Percentiles rank a stretch among this genome's conserved stretches.
Evolutionary conservation across 1,284 basidiomycete genomes (phyloP).

Genomic region (Ceratobasidium sp.): DNA sequence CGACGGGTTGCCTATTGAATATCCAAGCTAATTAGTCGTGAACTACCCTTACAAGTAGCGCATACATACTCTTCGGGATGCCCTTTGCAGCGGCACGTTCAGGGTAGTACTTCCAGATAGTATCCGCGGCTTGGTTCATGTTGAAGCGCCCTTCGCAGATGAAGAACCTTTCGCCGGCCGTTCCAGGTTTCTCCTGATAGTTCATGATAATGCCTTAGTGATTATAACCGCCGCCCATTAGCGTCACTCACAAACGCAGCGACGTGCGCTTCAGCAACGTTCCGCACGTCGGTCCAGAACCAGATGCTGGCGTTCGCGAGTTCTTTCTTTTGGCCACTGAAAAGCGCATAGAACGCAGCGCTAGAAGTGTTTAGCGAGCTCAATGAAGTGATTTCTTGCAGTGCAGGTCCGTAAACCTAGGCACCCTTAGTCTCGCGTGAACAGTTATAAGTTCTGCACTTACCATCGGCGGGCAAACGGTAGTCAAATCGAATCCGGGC

Average conservation of each 20-base stretch:
- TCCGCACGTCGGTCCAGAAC: slow-evolving; percentile 45
- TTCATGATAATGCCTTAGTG: neutral
- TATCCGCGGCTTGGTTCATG: slow-evolving; percentile 34
- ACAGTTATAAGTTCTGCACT: neutral
- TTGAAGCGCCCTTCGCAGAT: slow-evolving; percentile 45
- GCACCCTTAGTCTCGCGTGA: too few species aligned
- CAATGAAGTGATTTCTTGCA: slow-evolving; percentile 44
- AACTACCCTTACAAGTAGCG: too few species aligned
- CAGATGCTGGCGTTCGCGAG: slow-evolving; percentile 2
- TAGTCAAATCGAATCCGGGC: slow-evolving; percentile 48
- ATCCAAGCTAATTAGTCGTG: neutral
- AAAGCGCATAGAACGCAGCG: slow-evolving; percentile 38
- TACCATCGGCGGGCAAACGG: slow-evolving; percentile 50
- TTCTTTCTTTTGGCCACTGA: slow-evolving; percentile 30
- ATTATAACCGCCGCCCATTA: neutral
- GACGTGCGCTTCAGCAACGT: slow-evolving; percentile 34
- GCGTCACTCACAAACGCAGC: neutral
- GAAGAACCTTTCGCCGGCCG: slow-evolving; percentile 45
- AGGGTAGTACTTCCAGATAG: slow-evolving; percentile 48
- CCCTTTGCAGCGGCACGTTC: slow-evolving; percentile 46
- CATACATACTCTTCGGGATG: slow-evolving; percentile 38
- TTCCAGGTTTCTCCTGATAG: slow-evolving; percentile 37
- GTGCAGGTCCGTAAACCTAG: slow-evolving; percentile 45
- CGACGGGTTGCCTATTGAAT: slow-evolving; percentile 6
- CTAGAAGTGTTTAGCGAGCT: slow-evolving; percentile 39